Conservation (phyloP, 1,284 basidiomycete genomes). For the Ganoderma leucocontextum region DNA sequence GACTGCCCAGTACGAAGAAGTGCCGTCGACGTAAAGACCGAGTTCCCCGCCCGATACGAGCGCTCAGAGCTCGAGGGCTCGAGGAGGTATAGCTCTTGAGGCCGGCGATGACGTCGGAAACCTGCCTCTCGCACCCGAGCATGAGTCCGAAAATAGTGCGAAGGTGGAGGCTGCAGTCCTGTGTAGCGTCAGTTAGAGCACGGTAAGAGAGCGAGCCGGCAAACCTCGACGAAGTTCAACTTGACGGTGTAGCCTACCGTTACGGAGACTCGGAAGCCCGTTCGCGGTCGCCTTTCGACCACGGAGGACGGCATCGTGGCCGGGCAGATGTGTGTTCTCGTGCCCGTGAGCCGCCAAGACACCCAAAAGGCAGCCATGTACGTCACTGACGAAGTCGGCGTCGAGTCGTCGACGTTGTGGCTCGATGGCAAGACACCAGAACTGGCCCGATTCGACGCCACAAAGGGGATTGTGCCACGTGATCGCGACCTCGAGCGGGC, state of each 20-base stretch:
- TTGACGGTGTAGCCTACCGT: neutral
- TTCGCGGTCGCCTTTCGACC: neutral
- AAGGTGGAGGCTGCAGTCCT: constrained; percentile 7
- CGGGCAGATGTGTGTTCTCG: neutral
- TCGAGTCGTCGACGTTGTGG: neutral
- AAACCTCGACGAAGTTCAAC: neutral
- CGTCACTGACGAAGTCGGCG: neutral
- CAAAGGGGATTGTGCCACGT: neutral
- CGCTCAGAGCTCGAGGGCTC: too few relatives aligned
- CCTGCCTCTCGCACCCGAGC: constrained; percentile 15
- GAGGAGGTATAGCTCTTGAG: too few relatives aligned
- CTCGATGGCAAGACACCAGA: neutral
- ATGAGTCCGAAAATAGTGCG: constrained; percentile 18
- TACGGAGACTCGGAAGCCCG: neutral
- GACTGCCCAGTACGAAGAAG: constrained; percentile 18
- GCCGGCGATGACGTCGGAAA: constrained; percentile 16
- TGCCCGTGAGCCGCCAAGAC: neutral
- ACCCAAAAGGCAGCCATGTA: neutral
- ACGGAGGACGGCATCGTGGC: neutral
- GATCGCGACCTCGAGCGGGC: constrained; percentile 3
- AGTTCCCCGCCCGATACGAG: too few relatives aligned
- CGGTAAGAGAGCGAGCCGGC: neutral
- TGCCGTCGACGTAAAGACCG: constrained; percentile 3
- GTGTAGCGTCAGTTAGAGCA: neutral
- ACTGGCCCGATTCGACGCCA: constrained; percentile 5